These are phyloP conservation scores for Lactarius pseudohatsudake DNA, from an alignment of 768 basidiomycete genomes.

Conservation along the genomic window DNA sequence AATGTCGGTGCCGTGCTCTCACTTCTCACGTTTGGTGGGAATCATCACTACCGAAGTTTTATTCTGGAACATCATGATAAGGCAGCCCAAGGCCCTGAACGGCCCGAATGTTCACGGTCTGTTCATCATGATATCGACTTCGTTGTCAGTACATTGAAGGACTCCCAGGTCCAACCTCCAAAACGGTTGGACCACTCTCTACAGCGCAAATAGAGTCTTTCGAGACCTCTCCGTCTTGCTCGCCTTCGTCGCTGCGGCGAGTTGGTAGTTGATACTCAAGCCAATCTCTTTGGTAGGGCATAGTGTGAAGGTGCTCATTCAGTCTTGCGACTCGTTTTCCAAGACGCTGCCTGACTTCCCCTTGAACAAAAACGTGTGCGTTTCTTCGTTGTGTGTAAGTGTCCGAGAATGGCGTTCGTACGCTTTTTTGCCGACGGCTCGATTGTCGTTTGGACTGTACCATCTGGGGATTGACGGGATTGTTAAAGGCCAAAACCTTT, in stretches of 20 bases:
- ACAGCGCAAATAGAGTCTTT: constrained; percentile 28
- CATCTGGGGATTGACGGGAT: too few species aligned
- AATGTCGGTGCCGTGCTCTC: neutral
- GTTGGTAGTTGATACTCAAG: constrained; percentile 35
- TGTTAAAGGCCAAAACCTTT: too few species aligned
- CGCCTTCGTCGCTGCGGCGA: constrained; percentile 23
- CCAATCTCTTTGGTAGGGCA: constrained; percentile 33
- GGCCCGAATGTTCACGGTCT: neutral
- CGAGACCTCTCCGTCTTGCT: constrained; percentile 31
- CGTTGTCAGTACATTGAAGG: neutral
- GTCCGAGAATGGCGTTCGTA: too few species aligned
- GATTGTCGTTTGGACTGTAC: too few species aligned
- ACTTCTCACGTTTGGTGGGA: neutral
- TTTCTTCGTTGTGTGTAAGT: too few species aligned
- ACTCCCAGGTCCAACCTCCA: neutral
- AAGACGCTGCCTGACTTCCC: constrained; percentile 31
- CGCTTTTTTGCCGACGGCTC: too few species aligned
- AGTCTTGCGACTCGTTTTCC: constrained; percentile 30
- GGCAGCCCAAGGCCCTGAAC: neutral
- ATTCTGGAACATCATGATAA: neutral
- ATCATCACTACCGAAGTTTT: neutral
- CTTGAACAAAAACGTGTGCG: neutral
- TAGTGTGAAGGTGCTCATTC: constrained; percentile 37
- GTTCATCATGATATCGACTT: neutral
- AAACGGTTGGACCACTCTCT: neutral